Evolutionary conservation across 2,329 filamentous ascomycete species (phyloP), one percentile per base, ranked within the genome.

Genomic region (Berkeleyomyces basicola): DNA sequence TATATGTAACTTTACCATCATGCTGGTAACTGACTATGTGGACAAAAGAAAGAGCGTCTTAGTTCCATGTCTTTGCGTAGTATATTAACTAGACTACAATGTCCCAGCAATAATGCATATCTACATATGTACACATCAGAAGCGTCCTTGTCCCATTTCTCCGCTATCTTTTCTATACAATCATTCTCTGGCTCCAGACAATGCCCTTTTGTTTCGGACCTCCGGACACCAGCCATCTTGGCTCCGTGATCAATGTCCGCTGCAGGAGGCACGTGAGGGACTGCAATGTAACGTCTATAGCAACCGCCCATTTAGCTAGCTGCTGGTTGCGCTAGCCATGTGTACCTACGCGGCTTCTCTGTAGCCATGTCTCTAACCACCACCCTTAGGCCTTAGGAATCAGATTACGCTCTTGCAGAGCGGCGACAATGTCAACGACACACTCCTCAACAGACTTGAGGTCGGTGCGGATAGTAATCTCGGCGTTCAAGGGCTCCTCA

Each of bases 361-460:
- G 4, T 7, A n/a, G 10, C 36, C 37, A 3, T 33, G 31, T 62
- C n/a, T 46, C 33, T 9, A 43, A 36, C 36, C 9, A 46, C 16
- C 43, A 16, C 16, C 10, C 16, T 61, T 64, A 64, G 46, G 46
- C 51, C 60, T 64, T 58, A 36, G 61, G 61, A 44, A 66, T 66
- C 61, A 66, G 63, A 23, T 84, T 86, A 77, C 88, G 82, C 67
- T 82, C 78, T 71, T 87, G 79, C 67, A 93, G 77, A 75, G 92
- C 96, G 64, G 83, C 78, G 55, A 90, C 83, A 71, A 99, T 96
- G 75, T 89, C 83, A 69, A 78, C 81, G 9, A 97, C 92, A 63
- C 88, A 90, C 71, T 96, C 89, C 79, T 95, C 88, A 3, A 97
- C 88, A 14, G 83, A 86, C 70, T 84, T 82, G 78, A 92, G 80